Evolutionary conservation across 2,329 filamentous ascomycete species (phyloP), one percentile per base, ranked within the genome.

Genomic region (Pestalotiopsis fici): DNA sequence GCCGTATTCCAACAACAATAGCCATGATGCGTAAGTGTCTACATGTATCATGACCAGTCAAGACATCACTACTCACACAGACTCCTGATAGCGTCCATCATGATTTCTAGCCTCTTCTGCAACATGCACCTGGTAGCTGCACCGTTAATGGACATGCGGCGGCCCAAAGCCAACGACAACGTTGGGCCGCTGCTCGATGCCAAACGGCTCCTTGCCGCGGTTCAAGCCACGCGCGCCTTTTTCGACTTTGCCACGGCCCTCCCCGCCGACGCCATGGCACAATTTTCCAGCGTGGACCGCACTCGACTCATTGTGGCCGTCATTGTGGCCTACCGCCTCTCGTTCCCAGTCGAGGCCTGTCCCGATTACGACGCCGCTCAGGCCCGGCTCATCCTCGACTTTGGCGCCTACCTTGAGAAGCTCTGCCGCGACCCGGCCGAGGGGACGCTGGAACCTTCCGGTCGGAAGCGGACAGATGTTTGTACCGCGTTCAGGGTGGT

Each of bases 401-500:
- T 87, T 21, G 79, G 76, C 6, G 69, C 72, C 6, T 83, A 82
- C 66, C 71, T 87, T 11, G 72, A 75, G 1, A 72, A 70, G 62
- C 75, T 86, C 67, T 79, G 77, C 43, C 67, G 47, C 11, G 66
- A 72, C 12, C 68, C 74, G 25, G 61, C 50, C 15, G 59, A 35
- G 23, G 65, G 61, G 3, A 59, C 9, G 25, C 65, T 68, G 11
- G 78, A 74, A 55, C 13, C 28, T 7, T 12, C 57, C 21, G 57
- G 15, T 13, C 18, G 18, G 18, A 31, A 60, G 28, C 77, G 73
- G 50, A 80, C 81, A 50, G 83, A 86, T 66, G 76, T 83, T 1
- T 71, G 83, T 4, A 80, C 80, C 0, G 86, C 85, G 0, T 81
- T 83, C 56, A 79, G 78, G 57, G 76, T 86, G 7, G 80, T 88